A percentile compares a stretch with the other conserved stretches of the same genome.
phyloP scores from a whole-genome alignment of 2,329 filamentous ascomycete genomes.

The Didymella keratinophila region DNA sequence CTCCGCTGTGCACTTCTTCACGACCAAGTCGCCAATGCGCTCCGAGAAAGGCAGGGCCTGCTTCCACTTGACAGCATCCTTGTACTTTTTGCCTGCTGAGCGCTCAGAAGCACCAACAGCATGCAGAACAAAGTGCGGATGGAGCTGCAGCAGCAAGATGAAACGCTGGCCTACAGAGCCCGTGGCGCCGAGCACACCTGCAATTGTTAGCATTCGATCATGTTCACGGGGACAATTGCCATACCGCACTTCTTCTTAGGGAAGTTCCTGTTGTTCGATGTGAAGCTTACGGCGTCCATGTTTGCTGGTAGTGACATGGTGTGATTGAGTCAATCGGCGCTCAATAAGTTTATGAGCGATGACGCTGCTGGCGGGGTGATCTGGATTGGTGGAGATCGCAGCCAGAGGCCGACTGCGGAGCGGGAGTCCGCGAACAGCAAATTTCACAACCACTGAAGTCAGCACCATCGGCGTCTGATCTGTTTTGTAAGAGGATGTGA shows the following conservation, averaged over 20 bases:
- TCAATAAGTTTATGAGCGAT: slow-evolving; percentile 31
- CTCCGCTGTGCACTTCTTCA: slow-evolving; percentile 82
- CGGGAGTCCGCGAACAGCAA: slow-evolving; percentile 18
- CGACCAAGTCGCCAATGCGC: slow-evolving; percentile 77
- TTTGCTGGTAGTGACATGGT: slow-evolving; percentile 29
- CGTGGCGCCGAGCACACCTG: slow-evolving; percentile 82
- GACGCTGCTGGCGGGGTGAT: slow-evolving; percentile 20
- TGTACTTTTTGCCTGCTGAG: slow-evolving; percentile 92
- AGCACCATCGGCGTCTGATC: slow-evolving; percentile 1
- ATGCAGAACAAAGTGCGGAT: slow-evolving; percentile 85
- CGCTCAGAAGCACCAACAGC: slow-evolving; percentile 89
- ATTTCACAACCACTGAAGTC: slow-evolving; percentile 14
- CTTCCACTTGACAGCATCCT: slow-evolving; percentile 95
- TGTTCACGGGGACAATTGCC: slow-evolving; percentile 50
- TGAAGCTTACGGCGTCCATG: slow-evolving; percentile 57
- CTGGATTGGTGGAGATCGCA: slow-evolving; percentile 29
- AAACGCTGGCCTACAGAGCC: slow-evolving; percentile 96
- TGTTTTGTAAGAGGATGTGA: not conserved
- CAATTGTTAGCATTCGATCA: slow-evolving; percentile 19
- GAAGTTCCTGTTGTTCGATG: slow-evolving; percentile 51
- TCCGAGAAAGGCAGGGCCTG: slow-evolving; percentile 83
- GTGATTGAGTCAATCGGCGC: slow-evolving; percentile 33
- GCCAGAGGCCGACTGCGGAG: slow-evolving; percentile 40
- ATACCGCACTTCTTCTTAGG: slow-evolving; percentile 62
- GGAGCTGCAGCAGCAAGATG: slow-evolving; percentile 86